Evolutionary conservation across 768 basidiomycete species (phyloP).

Genomic region (Mycena haematopus): DNA sequence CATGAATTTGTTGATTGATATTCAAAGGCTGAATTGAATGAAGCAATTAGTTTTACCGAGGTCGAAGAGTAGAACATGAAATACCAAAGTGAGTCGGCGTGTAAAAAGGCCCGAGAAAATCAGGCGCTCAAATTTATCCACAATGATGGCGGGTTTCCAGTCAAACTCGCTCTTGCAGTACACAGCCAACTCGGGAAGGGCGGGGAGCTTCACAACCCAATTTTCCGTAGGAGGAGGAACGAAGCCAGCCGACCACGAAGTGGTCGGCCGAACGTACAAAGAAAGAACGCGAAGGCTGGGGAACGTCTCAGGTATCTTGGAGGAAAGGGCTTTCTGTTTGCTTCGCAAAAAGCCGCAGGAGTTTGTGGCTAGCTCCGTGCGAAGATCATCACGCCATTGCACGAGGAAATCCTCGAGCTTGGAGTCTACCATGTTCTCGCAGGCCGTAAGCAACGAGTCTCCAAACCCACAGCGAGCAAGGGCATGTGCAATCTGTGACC

Average conservation of each 20-base stretch:
- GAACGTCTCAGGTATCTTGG: constrained; percentile 13
- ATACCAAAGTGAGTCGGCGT: too few species aligned
- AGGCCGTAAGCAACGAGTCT: neutral
- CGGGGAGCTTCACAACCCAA: too few species aligned
- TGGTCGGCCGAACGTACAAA: constrained; percentile 13
- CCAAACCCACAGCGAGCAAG: neutral
- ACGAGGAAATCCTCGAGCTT: neutral
- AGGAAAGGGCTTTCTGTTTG: neutral
- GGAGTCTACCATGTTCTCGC: neutral
- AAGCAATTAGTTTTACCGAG: too few species aligned
- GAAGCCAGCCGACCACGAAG: constrained; percentile 20
- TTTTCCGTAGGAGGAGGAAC: neutral
- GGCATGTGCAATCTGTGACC: constrained; percentile 39
- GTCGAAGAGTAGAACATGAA: too few species aligned
- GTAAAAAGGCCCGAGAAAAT: too few species aligned
- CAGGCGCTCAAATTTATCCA: too few species aligned
- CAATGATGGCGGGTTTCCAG: too few species aligned
- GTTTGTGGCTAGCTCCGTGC: neutral
- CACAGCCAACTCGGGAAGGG: too few species aligned
- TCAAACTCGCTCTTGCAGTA: too few species aligned
- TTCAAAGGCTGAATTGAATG: too few species aligned
- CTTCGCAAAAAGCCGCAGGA: constrained; percentile 9
- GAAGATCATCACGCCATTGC: too few species aligned
- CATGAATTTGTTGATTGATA: neutral
- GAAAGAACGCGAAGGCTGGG: constrained; percentile 14